Conservation (phyloP, 208 protist species). For the Wallacemonas collosoma region DNA sequence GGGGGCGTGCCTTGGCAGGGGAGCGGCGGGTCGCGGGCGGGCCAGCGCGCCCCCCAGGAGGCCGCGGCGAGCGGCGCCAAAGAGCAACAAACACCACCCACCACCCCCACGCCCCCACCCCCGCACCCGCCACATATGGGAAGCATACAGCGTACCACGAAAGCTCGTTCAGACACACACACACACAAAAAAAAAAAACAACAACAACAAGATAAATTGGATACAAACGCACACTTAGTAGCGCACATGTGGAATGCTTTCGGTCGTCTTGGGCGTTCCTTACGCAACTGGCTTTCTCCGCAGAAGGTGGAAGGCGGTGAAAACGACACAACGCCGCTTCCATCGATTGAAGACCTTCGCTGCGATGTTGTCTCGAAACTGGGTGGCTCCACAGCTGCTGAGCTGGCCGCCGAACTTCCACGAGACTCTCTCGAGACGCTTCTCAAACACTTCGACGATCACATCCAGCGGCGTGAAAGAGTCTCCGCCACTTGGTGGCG, state of each 20-base stretch:
- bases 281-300: neutral
- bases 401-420: neutral
- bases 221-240: neutral
- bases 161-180: neutral
- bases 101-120: neutral
- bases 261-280: neutral
- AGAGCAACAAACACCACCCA: neutral
- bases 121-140: neutral
- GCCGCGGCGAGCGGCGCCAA: neutral
- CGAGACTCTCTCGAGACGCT: neutral
- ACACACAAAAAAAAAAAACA: neutral
- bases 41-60: too few species aligned
- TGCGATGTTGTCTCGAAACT: neutral
- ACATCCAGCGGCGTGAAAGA: neutral
- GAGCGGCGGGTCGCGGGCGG: conserved; percentile 25
- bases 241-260: neutral
- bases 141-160: too few species aligned
- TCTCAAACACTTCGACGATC: neutral
- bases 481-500: neutral
- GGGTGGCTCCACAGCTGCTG: neutral
- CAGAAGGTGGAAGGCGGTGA: too few species aligned
- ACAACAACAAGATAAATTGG: neutral
- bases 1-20: conserved; percentile 11
- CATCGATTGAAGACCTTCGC: neutral
- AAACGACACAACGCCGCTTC: too few species aligned